These are phyloP conservation scores for Aspergillus sparsus DNA, from an alignment of 495 filamentous ascomycete genomes.

Conservation along the genomic window DNA sequence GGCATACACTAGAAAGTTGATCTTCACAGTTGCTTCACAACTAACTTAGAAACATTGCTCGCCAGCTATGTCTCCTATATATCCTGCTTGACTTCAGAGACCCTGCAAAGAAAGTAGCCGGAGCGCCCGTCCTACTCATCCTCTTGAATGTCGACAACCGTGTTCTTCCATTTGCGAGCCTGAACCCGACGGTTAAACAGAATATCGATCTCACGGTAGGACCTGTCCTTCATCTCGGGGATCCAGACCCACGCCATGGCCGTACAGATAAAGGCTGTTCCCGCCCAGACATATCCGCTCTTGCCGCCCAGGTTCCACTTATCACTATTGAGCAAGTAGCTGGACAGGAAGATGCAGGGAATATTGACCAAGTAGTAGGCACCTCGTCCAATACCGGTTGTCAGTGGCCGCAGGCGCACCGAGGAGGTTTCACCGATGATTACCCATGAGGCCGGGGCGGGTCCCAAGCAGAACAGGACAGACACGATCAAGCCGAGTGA, in stretches of 20 bases:
- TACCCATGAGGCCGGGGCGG: slow-evolving; percentile 75
- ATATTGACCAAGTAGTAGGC: slow-evolving; percentile 70
- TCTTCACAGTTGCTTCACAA: too few species aligned
- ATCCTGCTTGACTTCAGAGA: too few species aligned
- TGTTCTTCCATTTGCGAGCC: slow-evolving; percentile 57
- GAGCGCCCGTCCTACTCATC: too few species aligned
- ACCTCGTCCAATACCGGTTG: slow-evolving; percentile 66
- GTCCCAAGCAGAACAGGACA: slow-evolving; percentile 65
- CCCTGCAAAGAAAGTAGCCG: too few species aligned
- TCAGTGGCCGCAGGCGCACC: slow-evolving; percentile 73
- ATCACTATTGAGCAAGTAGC: slow-evolving; percentile 63
- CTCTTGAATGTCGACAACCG: slow-evolving; percentile 51
- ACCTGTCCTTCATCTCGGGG: slow-evolving; percentile 54
- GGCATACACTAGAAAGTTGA: too few species aligned
- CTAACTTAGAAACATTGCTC: too few species aligned
- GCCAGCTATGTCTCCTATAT: too few species aligned
- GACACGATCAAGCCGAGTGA: slow-evolving; percentile 57
- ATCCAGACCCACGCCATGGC: slow-evolving; percentile 59
- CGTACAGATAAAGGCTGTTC: slow-evolving; percentile 67
- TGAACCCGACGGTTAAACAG: slow-evolving; percentile 54
- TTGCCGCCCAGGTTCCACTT: slow-evolving; percentile 74
- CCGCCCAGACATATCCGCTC: slow-evolving; percentile 76
- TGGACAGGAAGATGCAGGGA: slow-evolving; percentile 58
- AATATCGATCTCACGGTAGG: slow-evolving; percentile 56
- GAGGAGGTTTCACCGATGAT: slow-evolving; percentile 73